Percentiles rank a stretch among this genome's conserved stretches.
Evolutionary conservation across 805 yeast species (phyloP).

Genomic region (Cyberlindnera misumaiensis): DNA sequence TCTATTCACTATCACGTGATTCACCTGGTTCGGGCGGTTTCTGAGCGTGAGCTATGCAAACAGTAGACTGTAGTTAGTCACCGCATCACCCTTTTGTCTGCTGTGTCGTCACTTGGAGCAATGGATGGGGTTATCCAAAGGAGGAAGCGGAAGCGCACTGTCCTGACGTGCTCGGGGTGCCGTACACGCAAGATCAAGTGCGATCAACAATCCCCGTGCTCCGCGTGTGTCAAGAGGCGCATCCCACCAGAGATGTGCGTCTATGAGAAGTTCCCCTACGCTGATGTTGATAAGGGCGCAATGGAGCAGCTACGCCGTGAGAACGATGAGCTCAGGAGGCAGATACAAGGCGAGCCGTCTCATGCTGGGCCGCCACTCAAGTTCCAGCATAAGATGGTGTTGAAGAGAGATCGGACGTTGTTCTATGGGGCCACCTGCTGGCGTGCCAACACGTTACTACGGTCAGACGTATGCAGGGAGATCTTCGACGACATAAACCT

Average conservation of each 20-base stretch:
- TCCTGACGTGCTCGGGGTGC: slow-evolving; percentile 2
- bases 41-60: no score
- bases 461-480: slow-evolving; percentile 3
- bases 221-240: slow-evolving; percentile 17
- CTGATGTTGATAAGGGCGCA: slow-evolving; percentile 8
- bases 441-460: slow-evolving; percentile 12
- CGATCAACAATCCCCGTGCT: slow-evolving; percentile 21
- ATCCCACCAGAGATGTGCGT: slow-evolving; percentile 21
- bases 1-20: no score
- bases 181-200: slow-evolving; percentile 23
- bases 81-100: no score
- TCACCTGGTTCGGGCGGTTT: no score
- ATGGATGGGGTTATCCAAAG: background rate
- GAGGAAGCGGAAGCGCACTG: slow-evolving; percentile 12
- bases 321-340: slow-evolving; percentile 12
- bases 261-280: slow-evolving; percentile 13
- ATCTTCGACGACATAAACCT: slow-evolving; percentile 7
- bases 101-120: no score
- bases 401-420: slow-evolving; percentile 5
- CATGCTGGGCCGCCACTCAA: background rate
- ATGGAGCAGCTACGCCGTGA: slow-evolving; percentile 11
- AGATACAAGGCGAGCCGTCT: background rate
- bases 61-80: no score
- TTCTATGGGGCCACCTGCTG: slow-evolving; percentile 20
- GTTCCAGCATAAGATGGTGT: background rate